A percentile compares a stretch with the other conserved stretches of the same genome.
phyloP scores from a whole-genome alignment of 345 rosid species.

The Theobroma cacao region DNA sequence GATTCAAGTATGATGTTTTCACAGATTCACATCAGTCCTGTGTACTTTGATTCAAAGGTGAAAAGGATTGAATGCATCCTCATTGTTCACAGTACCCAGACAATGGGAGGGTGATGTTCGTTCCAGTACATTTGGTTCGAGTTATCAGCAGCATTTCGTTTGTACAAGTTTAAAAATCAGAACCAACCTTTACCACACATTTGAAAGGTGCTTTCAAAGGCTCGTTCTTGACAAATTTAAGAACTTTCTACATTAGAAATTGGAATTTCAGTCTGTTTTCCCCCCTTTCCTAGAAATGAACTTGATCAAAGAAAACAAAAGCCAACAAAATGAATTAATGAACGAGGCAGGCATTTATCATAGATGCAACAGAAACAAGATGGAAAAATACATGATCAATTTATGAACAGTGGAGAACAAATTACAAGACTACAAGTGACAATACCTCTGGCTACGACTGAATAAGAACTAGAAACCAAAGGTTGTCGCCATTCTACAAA shows the following conservation, averaged over 20 bases:
- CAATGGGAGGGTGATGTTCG: background rate
- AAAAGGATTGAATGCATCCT: background rate
- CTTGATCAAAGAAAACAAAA: background rate
- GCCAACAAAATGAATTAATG: background rate
- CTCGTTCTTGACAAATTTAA: background rate
- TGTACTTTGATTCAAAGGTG: background rate
- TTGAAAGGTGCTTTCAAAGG: background rate
- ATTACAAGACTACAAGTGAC: constrained; percentile 9
- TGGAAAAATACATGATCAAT: constrained; percentile 16
- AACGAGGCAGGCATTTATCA: background rate
- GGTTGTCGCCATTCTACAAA: constrained; percentile 10
- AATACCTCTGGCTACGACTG: background rate
- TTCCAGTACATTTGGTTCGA: too few relatives aligned
- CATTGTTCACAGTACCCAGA: too few relatives aligned
- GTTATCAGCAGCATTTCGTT: too few relatives aligned
- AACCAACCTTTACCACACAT: too few relatives aligned
- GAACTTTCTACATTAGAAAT: background rate
- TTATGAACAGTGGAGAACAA: constrained; percentile 18
- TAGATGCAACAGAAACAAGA: constrained; percentile 14
- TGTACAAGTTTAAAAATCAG: too few relatives aligned
- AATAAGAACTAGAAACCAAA: constrained; percentile 13
- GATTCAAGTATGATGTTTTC: too few relatives aligned
- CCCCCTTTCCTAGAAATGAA: background rate
- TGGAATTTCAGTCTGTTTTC: background rate
- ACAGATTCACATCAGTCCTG: too few relatives aligned